phyloP scores from a whole-genome alignment of 164 flowering plant genomes.

The Amborella trichopoda region DNA sequence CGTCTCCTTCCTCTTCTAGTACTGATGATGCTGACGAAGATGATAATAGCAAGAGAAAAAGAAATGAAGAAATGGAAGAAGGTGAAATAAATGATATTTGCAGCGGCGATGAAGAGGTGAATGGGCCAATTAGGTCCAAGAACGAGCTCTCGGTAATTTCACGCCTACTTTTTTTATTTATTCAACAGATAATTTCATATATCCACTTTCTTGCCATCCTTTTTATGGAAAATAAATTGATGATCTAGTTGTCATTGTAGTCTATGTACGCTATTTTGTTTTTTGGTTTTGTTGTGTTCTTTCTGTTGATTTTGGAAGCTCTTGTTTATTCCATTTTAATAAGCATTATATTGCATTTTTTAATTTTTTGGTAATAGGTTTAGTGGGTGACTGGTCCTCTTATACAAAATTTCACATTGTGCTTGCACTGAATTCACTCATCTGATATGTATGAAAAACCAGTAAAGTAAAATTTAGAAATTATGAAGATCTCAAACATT shows the following conservation, averaged over 20 bases:
- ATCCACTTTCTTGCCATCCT: not conserved
- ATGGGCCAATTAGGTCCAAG: constrained; percentile 58
- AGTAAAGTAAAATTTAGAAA: too few species aligned
- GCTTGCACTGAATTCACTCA: too few species aligned
- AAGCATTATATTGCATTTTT: too few species aligned
- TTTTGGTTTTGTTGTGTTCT: not conserved
- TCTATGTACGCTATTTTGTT: not conserved
- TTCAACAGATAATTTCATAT: not conserved
- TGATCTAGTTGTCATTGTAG: not conserved
- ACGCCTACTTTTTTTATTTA: not conserved
- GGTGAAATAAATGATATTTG: constrained; percentile 50
- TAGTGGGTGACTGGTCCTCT: too few species aligned
- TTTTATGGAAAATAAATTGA: not conserved
- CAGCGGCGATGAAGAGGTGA: constrained; percentile 27
- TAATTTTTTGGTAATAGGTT: too few species aligned
- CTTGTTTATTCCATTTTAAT: not conserved
- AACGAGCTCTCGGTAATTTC: constrained; percentile 59
- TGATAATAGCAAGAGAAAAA: constrained; percentile 4
- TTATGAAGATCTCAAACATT: too few species aligned
- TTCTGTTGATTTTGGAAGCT: not conserved
- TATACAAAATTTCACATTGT: too few species aligned
- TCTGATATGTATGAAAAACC: too few species aligned
- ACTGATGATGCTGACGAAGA: constrained; percentile 18
- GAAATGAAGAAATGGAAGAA: constrained; percentile 44
- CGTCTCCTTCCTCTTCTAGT: too few species aligned